Evolutionary conservation across 2,329 filamentous ascomycete genomes (phyloP).

Genomic region (Amylocarpus encephaloides): DNA sequence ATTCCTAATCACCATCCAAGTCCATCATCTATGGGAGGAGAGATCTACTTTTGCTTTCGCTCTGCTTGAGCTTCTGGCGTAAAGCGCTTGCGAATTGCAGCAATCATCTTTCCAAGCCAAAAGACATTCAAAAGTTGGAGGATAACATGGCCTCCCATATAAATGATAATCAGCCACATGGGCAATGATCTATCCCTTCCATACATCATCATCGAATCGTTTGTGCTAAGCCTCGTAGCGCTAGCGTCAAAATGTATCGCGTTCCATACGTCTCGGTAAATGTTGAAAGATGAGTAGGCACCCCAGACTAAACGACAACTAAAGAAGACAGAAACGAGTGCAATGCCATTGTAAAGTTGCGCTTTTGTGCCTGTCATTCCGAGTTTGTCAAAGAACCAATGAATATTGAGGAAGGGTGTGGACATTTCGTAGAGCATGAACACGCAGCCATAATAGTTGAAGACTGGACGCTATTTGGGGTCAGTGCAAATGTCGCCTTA

Average conservation of each 20-base stretch:
- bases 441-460: constrained; percentile 71
- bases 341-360: constrained; percentile 73
- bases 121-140: constrained; percentile 73
- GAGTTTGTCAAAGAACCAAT: constrained; percentile 86
- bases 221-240: constrained; percentile 34
- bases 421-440: constrained; percentile 85
- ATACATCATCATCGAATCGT: constrained; percentile 23
- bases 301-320: constrained; percentile 72
- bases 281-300: constrained; percentile 59
- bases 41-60: neutral
- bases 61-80: constrained; percentile 4
- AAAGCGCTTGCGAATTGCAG: constrained; percentile 23
- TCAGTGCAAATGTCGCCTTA: constrained; percentile 10
- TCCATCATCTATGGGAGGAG: too few relatives aligned
- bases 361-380: constrained; percentile 65
- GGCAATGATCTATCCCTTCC: constrained; percentile 40
- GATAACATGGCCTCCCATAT: constrained; percentile 62
- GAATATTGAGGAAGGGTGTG: constrained; percentile 75
- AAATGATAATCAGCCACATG: constrained; percentile 65
- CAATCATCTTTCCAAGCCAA: constrained; percentile 76
- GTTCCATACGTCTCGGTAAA: constrained; percentile 61
- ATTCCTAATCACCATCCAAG: too few relatives aligned
- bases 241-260: constrained; percentile 26
- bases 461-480: constrained; percentile 60
- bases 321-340: constrained; percentile 67